Evolutionary conservation across 2,329 filamentous ascomycete genomes (phyloP), one percentile per base, ranked within the genome.

Genomic region (Colletotrichum siamense): DNA sequence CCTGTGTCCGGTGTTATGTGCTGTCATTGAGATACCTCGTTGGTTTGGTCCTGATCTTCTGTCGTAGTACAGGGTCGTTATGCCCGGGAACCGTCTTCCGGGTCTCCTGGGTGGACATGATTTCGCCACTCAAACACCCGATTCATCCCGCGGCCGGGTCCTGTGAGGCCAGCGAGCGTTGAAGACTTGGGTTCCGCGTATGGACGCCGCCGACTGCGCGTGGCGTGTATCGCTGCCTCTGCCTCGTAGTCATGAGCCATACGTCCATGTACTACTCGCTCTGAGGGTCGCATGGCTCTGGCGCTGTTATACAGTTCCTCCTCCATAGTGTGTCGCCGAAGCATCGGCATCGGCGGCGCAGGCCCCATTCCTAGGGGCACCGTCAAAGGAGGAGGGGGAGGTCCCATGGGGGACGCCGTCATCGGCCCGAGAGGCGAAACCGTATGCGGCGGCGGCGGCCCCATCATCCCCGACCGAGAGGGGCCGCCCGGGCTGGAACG

Each of bases 101-200:
- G 85, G 52, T 82, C 77, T 6, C 87, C 88, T 8, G 85, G 85
- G 77, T 86, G 84, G 18, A 91, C 87, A 81, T 88, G 89, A 55
- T 82, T 85, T 75, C 84, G 84, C 89, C 89, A 91, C 73, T 89
- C 87, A 59, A 82, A 83, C 22, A 91, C 88, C 8, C 89, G 84
- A 77, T 87, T 84, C 85, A 87, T 85, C 12, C 89, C 89, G 39
- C 85, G 83, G 1, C 85, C 87, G 32, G 83, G 82, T 6, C 87
- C 87, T 52, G 83, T 85, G 52, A 91, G 84, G 6, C 89, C 89
- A 30, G 89, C 89, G 80, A 90, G 81, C 62, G 86, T 83, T 66
- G 88, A 89, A 32, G 84, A 84, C 77, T 80, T 85, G 36, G 85
- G 84, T 55, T 80, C 77, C 49, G 80, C 78, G 34, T 49, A 39